A percentile compares a stretch with the other conserved stretches of the same genome.
Evolutionary conservation across 371 early-diverging fungal genomes (phyloP).

Genomic region (Circinella umbellata): DNA sequence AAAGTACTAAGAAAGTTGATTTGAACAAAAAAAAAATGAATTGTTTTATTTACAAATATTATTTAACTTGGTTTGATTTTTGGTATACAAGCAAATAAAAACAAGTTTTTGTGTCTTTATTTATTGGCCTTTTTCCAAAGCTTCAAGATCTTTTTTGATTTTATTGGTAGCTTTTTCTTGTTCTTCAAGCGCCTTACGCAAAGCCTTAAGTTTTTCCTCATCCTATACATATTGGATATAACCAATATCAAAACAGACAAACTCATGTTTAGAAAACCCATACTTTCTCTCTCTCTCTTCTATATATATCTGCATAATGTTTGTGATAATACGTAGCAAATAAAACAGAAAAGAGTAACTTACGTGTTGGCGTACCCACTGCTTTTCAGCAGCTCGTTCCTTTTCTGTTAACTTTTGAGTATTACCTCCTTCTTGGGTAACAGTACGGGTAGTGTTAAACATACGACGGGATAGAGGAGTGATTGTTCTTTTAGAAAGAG

Average conservation of each 20-base stretch:
- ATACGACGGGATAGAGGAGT: conserved; percentile 7
- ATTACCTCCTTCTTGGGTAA: not conserved
- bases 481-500: conserved; percentile 8
- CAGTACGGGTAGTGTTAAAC: conserved; percentile 4
- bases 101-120: not conserved
- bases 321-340: not conserved
- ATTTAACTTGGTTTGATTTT: too few relatives aligned
- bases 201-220: conserved; percentile 34
- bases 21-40: too few relatives aligned
- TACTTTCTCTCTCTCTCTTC: too few relatives aligned
- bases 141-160: conserved; percentile 16
- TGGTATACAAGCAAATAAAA: too few relatives aligned
- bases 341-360: not conserved
- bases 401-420: conserved; percentile 26
- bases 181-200: conserved; percentile 21
- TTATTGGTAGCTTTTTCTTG: conserved; percentile 14
- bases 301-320: not conserved
- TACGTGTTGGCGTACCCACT: conserved; percentile 47
- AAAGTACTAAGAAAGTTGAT: too few relatives aligned
- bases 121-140: conserved; percentile 11
- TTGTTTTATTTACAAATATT: too few relatives aligned
- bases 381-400: conserved; percentile 45
- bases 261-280: not conserved
- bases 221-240: conserved; percentile 24
- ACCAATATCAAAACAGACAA: not conserved